These are phyloP conservation scores for Calonectria naviculata DNA, from an alignment of 2,329 filamentous ascomycete species.

Conservation along the genomic window DNA sequence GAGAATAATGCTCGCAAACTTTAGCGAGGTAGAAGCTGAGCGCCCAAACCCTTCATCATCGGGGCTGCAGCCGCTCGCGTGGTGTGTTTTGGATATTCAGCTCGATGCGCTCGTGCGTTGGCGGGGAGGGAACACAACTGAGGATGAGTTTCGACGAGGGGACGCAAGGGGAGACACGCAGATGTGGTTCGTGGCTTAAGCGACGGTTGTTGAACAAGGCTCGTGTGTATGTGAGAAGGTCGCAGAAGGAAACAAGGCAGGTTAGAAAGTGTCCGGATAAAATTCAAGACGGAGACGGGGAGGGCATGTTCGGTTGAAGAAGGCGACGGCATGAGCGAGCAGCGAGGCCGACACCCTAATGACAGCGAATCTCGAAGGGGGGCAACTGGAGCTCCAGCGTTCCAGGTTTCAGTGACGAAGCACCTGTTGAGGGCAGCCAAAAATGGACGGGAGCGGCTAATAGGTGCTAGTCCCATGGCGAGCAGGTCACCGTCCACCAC, in stretches of 20 bases:
- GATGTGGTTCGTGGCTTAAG: background rate
- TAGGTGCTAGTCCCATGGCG: background rate
- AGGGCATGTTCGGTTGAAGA: conserved; percentile 26
- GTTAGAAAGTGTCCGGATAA: conserved; percentile 5
- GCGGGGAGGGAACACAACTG: conserved; percentile 6
- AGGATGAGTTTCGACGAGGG: background rate
- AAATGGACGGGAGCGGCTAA: conserved; percentile 15
- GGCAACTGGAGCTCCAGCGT: conserved; percentile 17
- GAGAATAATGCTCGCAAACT: conserved; percentile 40
- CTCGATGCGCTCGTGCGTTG: conserved; percentile 30
- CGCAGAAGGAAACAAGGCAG: background rate
- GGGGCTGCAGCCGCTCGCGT: conserved; percentile 32
- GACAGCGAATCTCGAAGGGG: conserved; percentile 3
- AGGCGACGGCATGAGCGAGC: conserved; percentile 3
- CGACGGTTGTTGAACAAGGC: background rate
- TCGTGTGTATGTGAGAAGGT: background rate
- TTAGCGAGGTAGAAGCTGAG: conserved; percentile 45
- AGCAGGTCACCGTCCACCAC: background rate
- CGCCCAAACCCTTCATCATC: conserved; percentile 45
- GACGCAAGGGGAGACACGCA: conserved; percentile 4
- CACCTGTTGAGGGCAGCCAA: conserved; percentile 16
- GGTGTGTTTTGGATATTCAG: conserved; percentile 26
- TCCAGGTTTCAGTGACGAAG: conserved; percentile 16
- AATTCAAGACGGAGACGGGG: background rate
- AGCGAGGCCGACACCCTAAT: conserved; percentile 3